phyloP scores from a whole-genome alignment of 768 basidiomycete species.

The Rhodosporidiobolus sp. region DNA sequence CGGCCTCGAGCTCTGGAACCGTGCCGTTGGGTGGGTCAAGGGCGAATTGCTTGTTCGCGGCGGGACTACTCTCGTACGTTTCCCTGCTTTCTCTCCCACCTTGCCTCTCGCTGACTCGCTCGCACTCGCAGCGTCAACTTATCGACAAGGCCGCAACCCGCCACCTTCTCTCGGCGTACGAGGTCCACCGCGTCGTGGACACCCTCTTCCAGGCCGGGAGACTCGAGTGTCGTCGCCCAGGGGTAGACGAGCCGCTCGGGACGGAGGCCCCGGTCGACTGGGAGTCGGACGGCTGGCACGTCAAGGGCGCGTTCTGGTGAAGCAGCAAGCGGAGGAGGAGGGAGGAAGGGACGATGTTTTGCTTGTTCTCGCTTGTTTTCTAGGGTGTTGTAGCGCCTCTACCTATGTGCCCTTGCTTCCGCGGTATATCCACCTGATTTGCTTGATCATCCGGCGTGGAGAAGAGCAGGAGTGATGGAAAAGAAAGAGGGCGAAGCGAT shows the following conservation, averaged over 20 bases:
- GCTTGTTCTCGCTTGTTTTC: background rate
- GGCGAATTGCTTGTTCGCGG: constrained; percentile 8
- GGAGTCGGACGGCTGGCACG: background rate
- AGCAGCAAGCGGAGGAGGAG: too few species aligned
- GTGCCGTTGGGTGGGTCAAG: constrained; percentile 13
- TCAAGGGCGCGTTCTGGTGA: constrained; percentile 1
- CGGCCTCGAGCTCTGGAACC: constrained; percentile 12
- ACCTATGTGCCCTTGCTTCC: too few species aligned
- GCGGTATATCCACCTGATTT: too few species aligned
- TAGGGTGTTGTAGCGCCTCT: background rate
- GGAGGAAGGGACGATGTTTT: background rate
- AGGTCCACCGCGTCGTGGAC: background rate
- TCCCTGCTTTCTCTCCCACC: too few species aligned
- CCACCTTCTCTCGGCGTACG: constrained; percentile 1
- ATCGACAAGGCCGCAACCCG: background rate
- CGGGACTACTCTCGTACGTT: constrained; percentile 7
- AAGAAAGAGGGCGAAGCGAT: too few species aligned
- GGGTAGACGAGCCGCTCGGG: background rate
- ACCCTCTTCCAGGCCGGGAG: background rate
- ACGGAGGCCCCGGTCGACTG: background rate
- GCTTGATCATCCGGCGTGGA: too few species aligned
- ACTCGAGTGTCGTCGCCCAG: background rate
- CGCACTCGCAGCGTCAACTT: background rate
- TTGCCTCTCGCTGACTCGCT: background rate
- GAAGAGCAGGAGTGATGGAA: too few species aligned